Percentiles rank a stretch among this genome's conserved stretches.
phyloP scores from a whole-genome alignment of 2,329 filamentous ascomycete genomes.

The Pseudocercospora cruenta region DNA sequence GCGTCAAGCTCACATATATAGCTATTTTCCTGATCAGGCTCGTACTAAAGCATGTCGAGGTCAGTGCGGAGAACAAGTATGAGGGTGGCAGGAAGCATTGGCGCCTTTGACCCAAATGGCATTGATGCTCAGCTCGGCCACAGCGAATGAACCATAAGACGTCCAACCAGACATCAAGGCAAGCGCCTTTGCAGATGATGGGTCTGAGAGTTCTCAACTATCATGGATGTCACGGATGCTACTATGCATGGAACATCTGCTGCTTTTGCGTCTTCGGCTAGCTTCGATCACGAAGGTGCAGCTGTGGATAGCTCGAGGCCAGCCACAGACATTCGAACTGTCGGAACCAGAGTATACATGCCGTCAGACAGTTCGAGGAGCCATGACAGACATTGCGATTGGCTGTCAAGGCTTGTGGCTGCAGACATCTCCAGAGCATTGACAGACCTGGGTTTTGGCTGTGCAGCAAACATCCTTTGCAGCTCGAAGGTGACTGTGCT shows the following conservation, averaged over 20 bases:
- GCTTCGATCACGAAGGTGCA: background rate
- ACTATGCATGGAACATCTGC: constrained; percentile 2
- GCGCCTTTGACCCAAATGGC: background rate
- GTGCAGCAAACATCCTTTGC: background rate
- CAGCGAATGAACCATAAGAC: background rate
- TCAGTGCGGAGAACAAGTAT: background rate
- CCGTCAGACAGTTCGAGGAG: background rate
- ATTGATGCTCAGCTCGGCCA: background rate
- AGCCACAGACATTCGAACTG: constrained; percentile 4
- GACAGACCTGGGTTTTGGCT: background rate
- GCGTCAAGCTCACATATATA: constrained; percentile 1
- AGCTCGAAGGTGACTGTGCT: background rate
- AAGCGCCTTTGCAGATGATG: constrained; percentile 1
- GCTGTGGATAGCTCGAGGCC: background rate
- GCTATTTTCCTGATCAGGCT: background rate
- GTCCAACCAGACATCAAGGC: background rate
- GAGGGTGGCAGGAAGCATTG: background rate
- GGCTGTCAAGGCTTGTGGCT: background rate
- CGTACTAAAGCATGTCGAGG: background rate
- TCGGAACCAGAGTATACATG: background rate
- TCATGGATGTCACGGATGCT: background rate
- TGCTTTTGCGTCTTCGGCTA: background rate
- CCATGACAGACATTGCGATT: background rate
- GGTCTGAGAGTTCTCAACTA: constrained; percentile 3
- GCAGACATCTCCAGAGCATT: background rate